Evolutionary conservation across 257 asterid genomes (phyloP).

Genomic region (Solanum sejunctum): DNA sequence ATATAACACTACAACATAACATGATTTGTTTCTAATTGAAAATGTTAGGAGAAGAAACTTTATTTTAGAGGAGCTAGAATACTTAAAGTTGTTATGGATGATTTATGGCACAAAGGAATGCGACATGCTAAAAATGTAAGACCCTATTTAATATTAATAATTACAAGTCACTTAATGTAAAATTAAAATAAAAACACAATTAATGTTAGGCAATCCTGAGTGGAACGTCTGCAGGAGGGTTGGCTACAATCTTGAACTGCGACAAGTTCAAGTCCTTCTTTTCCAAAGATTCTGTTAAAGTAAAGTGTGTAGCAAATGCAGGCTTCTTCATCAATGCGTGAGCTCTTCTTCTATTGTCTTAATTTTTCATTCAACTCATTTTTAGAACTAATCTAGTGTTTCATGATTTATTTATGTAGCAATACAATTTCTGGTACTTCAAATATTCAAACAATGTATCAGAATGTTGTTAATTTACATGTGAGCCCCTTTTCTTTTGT

Average conservation of each 20-base stretch:
- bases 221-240: not conserved
- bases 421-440: conserved; percentile 54
- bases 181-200: not conserved
- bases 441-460: conserved; percentile 38
- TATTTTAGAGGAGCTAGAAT: not conserved
- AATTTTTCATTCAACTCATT: conserved; percentile 16
- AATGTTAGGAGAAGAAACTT: not conserved
- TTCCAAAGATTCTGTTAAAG: not conserved
- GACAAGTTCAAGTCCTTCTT: not conserved
- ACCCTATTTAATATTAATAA: not conserved
- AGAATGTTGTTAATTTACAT: conserved; percentile 55
- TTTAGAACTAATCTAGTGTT: not conserved
- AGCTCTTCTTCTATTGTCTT: not conserved
- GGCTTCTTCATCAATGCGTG: not conserved
- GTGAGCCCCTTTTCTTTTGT: conserved; percentile 17
- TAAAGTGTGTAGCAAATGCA: not conserved
- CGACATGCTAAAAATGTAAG: not conserved
- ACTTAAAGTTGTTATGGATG: not conserved
- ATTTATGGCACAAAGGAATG: not conserved
- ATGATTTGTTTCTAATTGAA: not conserved
- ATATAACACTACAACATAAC: not conserved
- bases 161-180: not conserved
- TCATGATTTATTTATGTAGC: conserved; percentile 20
- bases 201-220: not conserved
- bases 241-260: not conserved